Evolutionary conservation across 2,329 filamentous ascomycete genomes (phyloP).

Genomic region (Zasmidium citrigriseum): DNA sequence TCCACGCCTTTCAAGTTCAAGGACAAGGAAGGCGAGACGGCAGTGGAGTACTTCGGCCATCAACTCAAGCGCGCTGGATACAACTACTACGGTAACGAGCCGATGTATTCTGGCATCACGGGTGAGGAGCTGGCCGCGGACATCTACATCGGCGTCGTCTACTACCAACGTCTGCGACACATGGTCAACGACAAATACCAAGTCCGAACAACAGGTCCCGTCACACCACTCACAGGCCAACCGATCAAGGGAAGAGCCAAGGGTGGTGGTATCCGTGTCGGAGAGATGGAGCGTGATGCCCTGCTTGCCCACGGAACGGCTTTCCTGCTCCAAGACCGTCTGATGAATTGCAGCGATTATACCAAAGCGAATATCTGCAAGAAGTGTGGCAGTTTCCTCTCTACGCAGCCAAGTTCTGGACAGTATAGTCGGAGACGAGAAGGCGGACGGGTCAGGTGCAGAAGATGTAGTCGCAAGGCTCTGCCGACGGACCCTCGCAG

Average conservation of each 20-base stretch:
- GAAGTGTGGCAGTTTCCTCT: conserved; percentile 85
- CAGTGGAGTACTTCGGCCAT: conserved; percentile 91
- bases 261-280: conserved; percentile 97
- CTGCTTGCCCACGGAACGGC: conserved; percentile 93
- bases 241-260: conserved; percentile 96
- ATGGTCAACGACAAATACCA: conserved; percentile 99
- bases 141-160: conserved; percentile 95
- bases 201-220: conserved; percentile 90
- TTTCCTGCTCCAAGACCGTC: conserved; percentile 89
- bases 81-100: conserved; percentile 98
- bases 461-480: conserved; percentile 37
- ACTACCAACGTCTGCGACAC: conserved; percentile 96
- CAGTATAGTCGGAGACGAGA: conserved; percentile 37
- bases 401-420: conserved; percentile 74
- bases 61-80: conserved; percentile 94
- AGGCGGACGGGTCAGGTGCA: conserved; percentile 36
- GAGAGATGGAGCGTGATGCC: conserved; percentile 98
- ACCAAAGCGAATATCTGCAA: conserved; percentile 87
- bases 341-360: conserved; percentile 97
- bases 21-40: conserved; percentile 79
- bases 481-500: conserved; percentile 46
- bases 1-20: conserved; percentile 89
- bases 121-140: conserved; percentile 91
- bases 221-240: conserved; percentile 87
- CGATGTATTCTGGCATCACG: conserved; percentile 97